Percentiles rank a stretch among this genome's conserved stretches.
Evolutionary conservation across 768 basidiomycete species (phyloP).

Genomic region (Favolaschia claudopus): DNA sequence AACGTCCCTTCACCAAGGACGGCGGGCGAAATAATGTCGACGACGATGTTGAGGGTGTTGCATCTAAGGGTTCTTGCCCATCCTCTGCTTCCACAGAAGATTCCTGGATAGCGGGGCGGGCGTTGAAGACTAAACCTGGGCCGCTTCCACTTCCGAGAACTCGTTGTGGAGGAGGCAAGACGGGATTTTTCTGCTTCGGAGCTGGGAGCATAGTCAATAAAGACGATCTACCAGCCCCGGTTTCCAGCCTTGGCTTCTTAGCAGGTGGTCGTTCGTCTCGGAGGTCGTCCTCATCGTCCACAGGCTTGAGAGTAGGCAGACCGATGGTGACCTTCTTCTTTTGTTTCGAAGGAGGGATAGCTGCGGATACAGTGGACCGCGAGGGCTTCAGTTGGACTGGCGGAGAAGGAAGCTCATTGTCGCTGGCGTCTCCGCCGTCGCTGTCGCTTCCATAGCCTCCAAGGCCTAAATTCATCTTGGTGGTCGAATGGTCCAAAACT

Average conservation of each 20-base stretch:
- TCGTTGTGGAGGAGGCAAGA: conserved; percentile 52
- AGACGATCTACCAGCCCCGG: conserved; percentile 69
- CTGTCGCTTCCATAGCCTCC: conserved; percentile 81
- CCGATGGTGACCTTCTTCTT: conserved; percentile 72
- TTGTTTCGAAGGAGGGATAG: conserved; percentile 38
- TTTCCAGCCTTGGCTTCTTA: conserved; percentile 62
- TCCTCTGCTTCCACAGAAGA: conserved; percentile 35
- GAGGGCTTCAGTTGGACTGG: conserved; percentile 6
- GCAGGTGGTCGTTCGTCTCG: conserved; percentile 55
- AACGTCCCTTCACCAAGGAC: conserved; percentile 64
- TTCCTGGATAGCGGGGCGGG: conserved; percentile 27
- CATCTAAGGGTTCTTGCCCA: conserved; percentile 27
- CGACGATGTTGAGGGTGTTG: conserved; percentile 6
- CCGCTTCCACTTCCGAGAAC: conserved; percentile 72
- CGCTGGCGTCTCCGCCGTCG: conserved; percentile 66
- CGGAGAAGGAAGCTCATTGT: conserved; percentile 32
- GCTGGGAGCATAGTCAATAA: conserved; percentile 78
- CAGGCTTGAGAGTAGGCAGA: conserved; percentile 54
- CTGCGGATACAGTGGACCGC: conserved; percentile 20
- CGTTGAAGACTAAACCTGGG: conserved; percentile 67
- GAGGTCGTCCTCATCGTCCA: conserved; percentile 47
- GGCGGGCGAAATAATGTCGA: conserved; percentile 64
- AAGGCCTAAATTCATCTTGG: conserved; percentile 68
- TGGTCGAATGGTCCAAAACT: too few species aligned
- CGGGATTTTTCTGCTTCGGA: conserved; percentile 64